Evolutionary conservation across 1,139 yeast species (phyloP), one percentile per base, ranked within the genome.

Genomic region (Scheffersomyces segobiensis): DNA sequence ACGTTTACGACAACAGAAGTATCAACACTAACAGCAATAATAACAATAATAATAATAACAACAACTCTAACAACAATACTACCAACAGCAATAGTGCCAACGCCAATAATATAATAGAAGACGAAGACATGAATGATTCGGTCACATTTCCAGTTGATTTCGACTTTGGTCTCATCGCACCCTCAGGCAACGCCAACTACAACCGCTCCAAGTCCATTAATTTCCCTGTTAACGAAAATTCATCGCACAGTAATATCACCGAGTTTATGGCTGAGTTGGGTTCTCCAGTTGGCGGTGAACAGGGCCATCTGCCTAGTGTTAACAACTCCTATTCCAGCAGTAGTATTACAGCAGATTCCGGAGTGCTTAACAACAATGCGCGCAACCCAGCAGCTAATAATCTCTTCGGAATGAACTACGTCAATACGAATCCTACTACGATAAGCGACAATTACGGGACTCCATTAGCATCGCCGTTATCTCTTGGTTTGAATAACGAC

Each of bases 141-240:
- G 26, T 19, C 50, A 20, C 62, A 52, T 67, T 73, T 60, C 77
- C 76, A 3, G 66, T 72, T 3, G 76, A 74, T 57, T 75, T 75
- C 60, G 76, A 74, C 60, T 75, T 74, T 61, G 76, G 76, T 2
- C 62, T 75, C 46, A 57, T 62, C 18, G 63, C 63, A 10, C 57
- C 63, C 5, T 18, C 51, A 21, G 55, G 57, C 18, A 48, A 48
- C n/a, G 24, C 21, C 22, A 21, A 48, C 7, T 48, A 48, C 50
- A 48, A 48, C n/a, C 50, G 50, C 20, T 48, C 50, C 14, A 48
- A 48, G 50, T 48, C 50, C 24, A 20, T 48, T 14, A 21, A 48
- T 17, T 48, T 48, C 50, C 50, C 50, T 8, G 50, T 48, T n/a
- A 20, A 10, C 50, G 50, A 48, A 3, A 2, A 14, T 19, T n/a